phyloP scores from a whole-genome alignment of 257 asterid genomes.

The Salvia splendens region DNA sequence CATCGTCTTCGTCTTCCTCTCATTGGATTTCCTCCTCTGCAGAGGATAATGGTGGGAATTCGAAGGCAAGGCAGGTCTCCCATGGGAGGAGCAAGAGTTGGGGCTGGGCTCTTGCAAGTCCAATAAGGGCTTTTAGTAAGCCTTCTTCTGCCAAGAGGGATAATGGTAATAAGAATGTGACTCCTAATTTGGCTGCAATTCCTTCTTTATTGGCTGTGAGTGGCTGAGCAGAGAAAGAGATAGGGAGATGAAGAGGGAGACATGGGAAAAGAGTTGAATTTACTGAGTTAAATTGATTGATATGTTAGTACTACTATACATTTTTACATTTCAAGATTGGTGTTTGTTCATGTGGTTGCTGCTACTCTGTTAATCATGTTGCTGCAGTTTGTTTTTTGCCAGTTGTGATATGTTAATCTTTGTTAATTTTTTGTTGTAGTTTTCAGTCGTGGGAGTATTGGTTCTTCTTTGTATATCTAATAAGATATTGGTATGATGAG shows the following conservation, averaged over 20 bases:
- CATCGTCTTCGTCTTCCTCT: slow-evolving; percentile 76
- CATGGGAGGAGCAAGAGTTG: slow-evolving; percentile 91
- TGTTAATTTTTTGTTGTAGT: slow-evolving; percentile 28
- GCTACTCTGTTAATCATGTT: slow-evolving; percentile 37
- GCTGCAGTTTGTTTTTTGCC: too few species aligned
- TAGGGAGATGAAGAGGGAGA: neutral
- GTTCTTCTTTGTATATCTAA: slow-evolving; percentile 30
- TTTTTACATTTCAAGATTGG: slow-evolving; percentile 42
- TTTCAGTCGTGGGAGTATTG: slow-evolving; percentile 24
- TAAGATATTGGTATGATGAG: slow-evolving; percentile 36
- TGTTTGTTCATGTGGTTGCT: slow-evolving; percentile 38
- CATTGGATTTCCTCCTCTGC: slow-evolving; percentile 58
- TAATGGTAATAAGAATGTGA: slow-evolving; percentile 50
- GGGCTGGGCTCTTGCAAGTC: slow-evolving; percentile 99
- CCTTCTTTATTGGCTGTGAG: slow-evolving; percentile 81
- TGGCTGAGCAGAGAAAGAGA: slow-evolving; percentile 40
- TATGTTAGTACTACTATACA: slow-evolving; percentile 35
- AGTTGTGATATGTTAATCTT: slow-evolving; percentile 27
- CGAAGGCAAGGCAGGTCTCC: slow-evolving; percentile 43
- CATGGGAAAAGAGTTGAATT: slow-evolving; percentile 6
- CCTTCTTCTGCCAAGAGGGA: slow-evolving; percentile 50
- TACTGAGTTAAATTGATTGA: slow-evolving; percentile 35
- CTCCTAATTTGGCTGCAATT: slow-evolving; percentile 80
- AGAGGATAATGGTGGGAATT: slow-evolving; percentile 44
- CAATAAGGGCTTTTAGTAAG: slow-evolving; percentile 85